Percentiles rank a stretch among this genome's conserved stretches.
Conservation (phyloP, 192 early-diverging fungal genomes). For the Ramicandelaber brevisporus region DNA sequence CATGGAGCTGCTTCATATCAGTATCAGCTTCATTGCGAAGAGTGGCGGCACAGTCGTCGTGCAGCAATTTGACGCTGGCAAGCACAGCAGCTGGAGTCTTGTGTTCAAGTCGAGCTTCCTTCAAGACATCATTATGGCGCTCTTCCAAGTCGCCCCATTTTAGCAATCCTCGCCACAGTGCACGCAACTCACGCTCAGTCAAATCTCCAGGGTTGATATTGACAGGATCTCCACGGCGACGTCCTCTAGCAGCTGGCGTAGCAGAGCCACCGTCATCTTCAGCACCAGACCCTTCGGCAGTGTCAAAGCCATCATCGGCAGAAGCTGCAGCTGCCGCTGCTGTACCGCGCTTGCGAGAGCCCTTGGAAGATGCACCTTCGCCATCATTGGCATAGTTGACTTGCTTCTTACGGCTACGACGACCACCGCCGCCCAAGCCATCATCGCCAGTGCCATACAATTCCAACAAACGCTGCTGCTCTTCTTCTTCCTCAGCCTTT, state of each 20-base stretch:
- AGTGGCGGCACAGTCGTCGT: no score
- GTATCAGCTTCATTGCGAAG: no score
- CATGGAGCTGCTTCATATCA: no score
- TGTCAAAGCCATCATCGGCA: constrained; percentile 2
- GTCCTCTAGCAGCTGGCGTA: no score
- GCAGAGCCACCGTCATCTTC: no score
- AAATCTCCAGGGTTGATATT: constrained; percentile 19
- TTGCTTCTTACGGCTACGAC: constrained; percentile 3
- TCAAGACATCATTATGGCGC: constrained; percentile 59
- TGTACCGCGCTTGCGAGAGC: constrained; percentile 6
- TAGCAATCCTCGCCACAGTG: constrained; percentile 47
- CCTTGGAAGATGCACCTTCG: constrained; percentile 12
- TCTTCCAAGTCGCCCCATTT: constrained; percentile 62
- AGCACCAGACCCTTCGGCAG: no score
- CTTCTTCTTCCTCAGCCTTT: constrained; percentile 34
- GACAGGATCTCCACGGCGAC: constrained; percentile 8
- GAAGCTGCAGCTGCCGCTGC: constrained; percentile 3
- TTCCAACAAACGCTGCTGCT: constrained; percentile 28
- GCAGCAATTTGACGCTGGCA: no score
- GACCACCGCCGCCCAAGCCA: constrained; percentile 11
- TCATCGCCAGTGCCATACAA: constrained; percentile 31
- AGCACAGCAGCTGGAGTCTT: constrained; percentile 28
- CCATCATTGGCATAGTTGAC: constrained; percentile 6
- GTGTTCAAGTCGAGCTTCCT: constrained; percentile 47
- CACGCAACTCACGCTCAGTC: constrained; percentile 58